These are phyloP conservation scores for Russula compacta DNA, from an alignment of 768 basidiomycete species.

Conservation along the genomic window DNA sequence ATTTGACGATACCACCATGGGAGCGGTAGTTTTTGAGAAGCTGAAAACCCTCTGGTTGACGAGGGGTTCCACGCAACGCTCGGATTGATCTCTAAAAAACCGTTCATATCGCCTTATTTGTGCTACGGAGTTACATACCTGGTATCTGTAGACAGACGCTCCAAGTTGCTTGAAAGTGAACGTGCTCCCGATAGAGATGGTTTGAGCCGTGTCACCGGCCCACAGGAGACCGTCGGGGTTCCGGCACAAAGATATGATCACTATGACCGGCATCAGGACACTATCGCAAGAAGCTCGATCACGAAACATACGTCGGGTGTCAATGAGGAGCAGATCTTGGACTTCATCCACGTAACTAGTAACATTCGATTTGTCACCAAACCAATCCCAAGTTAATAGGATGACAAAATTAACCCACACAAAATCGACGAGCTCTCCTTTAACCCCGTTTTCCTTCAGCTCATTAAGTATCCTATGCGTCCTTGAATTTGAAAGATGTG, in stretches of 20 bases:
- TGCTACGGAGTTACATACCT: slow-evolving; percentile 33
- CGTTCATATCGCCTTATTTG: not conserved
- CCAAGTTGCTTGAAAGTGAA: slow-evolving; percentile 67
- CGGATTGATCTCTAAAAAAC: not conserved
- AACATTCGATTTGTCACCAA: too few species aligned
- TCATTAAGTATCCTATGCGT: slow-evolving; percentile 41
- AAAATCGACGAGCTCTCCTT: slow-evolving; percentile 41
- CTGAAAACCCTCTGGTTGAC: slow-evolving; percentile 39
- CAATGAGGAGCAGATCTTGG: slow-evolving; percentile 63
- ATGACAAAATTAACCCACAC: slow-evolving; percentile 32
- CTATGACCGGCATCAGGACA: slow-evolving; percentile 29
- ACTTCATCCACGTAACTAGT: slow-evolving; percentile 64
- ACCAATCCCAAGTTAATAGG: not conserved
- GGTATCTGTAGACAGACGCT: slow-evolving; percentile 52
- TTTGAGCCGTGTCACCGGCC: slow-evolving; percentile 77
- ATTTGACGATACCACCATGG: slow-evolving; percentile 65
- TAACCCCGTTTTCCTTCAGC: slow-evolving; percentile 27
- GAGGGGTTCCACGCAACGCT: slow-evolving; percentile 13
- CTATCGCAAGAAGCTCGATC: not conserved
- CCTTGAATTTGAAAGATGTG: slow-evolving; percentile 25
- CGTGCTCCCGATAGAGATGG: slow-evolving; percentile 62
- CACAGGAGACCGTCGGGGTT: slow-evolving; percentile 65
- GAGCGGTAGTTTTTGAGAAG: slow-evolving; percentile 61
- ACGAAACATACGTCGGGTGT: slow-evolving; percentile 41
- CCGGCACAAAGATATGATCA: slow-evolving; percentile 48